Conservation (phyloP, 2,329 filamentous ascomycete genomes). For the Aspergillus ochraceus region DNA sequence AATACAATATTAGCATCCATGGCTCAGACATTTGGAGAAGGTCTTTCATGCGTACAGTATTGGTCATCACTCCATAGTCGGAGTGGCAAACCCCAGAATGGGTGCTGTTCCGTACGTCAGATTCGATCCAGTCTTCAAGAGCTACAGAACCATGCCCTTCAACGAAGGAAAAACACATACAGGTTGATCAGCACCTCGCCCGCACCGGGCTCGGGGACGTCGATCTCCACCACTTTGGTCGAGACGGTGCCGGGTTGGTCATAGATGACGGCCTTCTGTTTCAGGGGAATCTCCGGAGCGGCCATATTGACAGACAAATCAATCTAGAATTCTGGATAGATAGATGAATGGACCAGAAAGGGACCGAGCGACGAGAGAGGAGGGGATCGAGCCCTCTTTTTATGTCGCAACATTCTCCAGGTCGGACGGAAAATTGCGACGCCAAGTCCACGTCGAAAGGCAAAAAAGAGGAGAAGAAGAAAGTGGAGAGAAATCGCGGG, state of each 20-base stretch:
- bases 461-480: no score
- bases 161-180: slow-evolving; percentile 35
- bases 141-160: no score
- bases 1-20: background rate
- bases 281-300: slow-evolving; percentile 52
- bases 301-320: slow-evolving; percentile 27
- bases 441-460: background rate
- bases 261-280: slow-evolving; percentile 64
- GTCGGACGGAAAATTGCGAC: background rate
- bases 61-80: slow-evolving; percentile 59
- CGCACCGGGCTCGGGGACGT: slow-evolving; percentile 63
- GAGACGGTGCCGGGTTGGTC: slow-evolving; percentile 66
- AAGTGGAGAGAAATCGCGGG: background rate
- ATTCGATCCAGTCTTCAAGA: background rate
- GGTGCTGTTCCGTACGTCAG: slow-evolving; percentile 41
- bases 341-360: background rate
- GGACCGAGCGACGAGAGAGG: no score
- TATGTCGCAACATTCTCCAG: background rate
- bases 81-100: slow-evolving; percentile 67
- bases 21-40: background rate
- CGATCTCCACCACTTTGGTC: slow-evolving; percentile 63
- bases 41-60: slow-evolving; percentile 29
- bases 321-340: background rate
- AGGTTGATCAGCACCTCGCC: slow-evolving; percentile 65
- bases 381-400: background rate